Base-by-base conservation (phyloP, 768 basidiomycete genomes). In the Lactarius sanguifluus region DNA sequence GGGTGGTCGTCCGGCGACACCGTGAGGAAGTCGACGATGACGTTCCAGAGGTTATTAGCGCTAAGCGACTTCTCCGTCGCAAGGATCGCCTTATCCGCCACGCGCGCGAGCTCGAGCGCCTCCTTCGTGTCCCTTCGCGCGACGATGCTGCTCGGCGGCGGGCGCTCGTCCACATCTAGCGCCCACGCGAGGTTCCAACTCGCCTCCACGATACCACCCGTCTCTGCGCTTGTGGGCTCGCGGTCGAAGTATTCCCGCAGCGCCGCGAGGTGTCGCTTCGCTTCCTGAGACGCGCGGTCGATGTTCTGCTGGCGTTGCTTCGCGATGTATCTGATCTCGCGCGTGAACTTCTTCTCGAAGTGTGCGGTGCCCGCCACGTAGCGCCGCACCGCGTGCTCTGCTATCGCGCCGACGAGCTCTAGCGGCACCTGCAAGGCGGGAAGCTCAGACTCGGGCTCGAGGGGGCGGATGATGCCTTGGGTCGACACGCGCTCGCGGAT, bases 121-220 rank as follows among this genome's bases (percentile, higher is more conserved):
- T 94, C 92, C 45, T 81, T 80, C 6, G 93, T 96, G 72, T 98
- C 96, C 61, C 94, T 78, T 64, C 95, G 80, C n/a, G 91, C 87
- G 38, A 92, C 91, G 70, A 98, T 93, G 61, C 94, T 95, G 71
- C 90, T 92, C 3, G 96, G 91, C 5, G 96, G 96, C 3, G 96
- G 96, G 23, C 82, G 80, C 77, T 97, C 95, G 59, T 85, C 79
- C 18, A 81, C 85, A 67, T 92, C 89, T 64, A 94, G 76, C 7
- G 89, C 93, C 94, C 91, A 98, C 23, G 88, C 86, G 88, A 92
- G 94, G 34, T 81, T 84, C 88, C 88, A 91, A 68, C 82, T 83
- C 55, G 82, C 20, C 55, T 63, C 75, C 69, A 12, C 73, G 72
- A 61, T 63, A 68, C 56, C 71, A 60, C 58, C 66, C 2, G 47